These are phyloP conservation scores for Paramecium pentaurelia DNA, from an alignment of 73 alveolate genomes.

Conservation along the genomic window DNA sequence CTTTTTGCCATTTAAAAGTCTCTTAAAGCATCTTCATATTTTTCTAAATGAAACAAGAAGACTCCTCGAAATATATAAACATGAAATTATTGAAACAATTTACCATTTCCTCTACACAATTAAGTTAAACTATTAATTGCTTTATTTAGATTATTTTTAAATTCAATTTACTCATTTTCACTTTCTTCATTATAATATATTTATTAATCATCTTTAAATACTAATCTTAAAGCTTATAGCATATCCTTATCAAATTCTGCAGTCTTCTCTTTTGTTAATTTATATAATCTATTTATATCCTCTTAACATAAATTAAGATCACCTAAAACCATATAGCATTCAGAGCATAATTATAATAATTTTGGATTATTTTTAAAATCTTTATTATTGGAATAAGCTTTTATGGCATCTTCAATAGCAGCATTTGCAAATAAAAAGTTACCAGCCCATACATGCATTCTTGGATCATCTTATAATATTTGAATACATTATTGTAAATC, in stretches of 20 bases:
- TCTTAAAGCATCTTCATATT: conserved; percentile 64
- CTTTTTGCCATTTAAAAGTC: conserved; percentile 59
- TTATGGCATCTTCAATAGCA: conserved; percentile 65
- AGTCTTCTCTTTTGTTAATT: not conserved
- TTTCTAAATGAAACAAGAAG: conserved; percentile 55
- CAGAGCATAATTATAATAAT: conserved; percentile 36
- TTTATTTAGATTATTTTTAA: not conserved
- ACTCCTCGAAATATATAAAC: conserved; percentile 62
- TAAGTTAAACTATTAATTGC: not conserved
- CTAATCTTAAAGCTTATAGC: conserved; percentile 39
- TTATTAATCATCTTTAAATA: conserved; percentile 23
- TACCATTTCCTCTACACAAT: conserved; percentile 49
- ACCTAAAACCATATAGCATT: conserved; percentile 55
- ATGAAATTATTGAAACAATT: conserved; percentile 43
- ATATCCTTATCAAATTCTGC: conserved; percentile 50
- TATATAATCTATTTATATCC: not conserved
- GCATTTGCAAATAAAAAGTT: conserved; percentile 60
- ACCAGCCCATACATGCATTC: conserved; percentile 67
- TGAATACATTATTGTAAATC: conserved; percentile 55
- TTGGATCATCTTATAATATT: conserved; percentile 56
- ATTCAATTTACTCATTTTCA: conserved; percentile 15
- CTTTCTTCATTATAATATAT: conserved; percentile 39
- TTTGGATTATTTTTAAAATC: conserved; percentile 30
- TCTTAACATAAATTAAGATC: conserved; percentile 26
- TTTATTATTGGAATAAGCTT: conserved; percentile 59